These are phyloP conservation scores for Boechera divaricarpa DNA, from an alignment of 345 rosid genomes.

Conservation along the genomic window DNA sequence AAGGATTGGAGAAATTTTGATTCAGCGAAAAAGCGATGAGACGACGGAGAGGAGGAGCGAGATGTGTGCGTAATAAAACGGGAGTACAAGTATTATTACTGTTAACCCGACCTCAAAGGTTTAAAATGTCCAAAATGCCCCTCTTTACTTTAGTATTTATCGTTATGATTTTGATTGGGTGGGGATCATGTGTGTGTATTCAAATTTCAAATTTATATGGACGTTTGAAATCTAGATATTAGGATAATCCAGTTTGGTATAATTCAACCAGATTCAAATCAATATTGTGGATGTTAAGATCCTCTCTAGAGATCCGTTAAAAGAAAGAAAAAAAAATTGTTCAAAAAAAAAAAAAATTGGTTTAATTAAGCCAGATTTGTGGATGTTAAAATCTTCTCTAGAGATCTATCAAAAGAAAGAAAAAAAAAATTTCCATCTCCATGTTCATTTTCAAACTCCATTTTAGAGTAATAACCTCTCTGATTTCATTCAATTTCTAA, in stretches of 20 bases:
- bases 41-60: slow-evolving; percentile 27
- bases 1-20: slow-evolving; percentile 6
- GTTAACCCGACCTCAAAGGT: neutral
- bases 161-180: neutral
- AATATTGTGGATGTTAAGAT: too few relatives aligned
- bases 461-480: too few relatives aligned
- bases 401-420: too few relatives aligned
- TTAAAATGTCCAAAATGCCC: slow-evolving; percentile 16
- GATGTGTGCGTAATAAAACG: neutral
- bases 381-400: too few relatives aligned
- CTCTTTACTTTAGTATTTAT: neutral
- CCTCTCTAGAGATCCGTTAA: too few relatives aligned
- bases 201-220: neutral
- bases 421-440: too few relatives aligned
- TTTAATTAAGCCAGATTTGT: too few relatives aligned
- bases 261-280: neutral
- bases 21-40: slow-evolving; percentile 27
- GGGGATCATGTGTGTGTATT: neutral
- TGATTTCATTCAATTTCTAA: too few relatives aligned
- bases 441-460: too few relatives aligned
- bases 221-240: neutral
- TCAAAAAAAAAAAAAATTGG: too few relatives aligned
- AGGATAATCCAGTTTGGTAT: neutral
- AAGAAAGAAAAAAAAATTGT: too few relatives aligned
- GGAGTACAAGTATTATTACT: neutral